A percentile compares a stretch with the other conserved stretches of the same genome.
phyloP scores from a whole-genome alignment of 2,329 filamentous ascomycete genomes.

The Elsinoe perseae region DNA sequence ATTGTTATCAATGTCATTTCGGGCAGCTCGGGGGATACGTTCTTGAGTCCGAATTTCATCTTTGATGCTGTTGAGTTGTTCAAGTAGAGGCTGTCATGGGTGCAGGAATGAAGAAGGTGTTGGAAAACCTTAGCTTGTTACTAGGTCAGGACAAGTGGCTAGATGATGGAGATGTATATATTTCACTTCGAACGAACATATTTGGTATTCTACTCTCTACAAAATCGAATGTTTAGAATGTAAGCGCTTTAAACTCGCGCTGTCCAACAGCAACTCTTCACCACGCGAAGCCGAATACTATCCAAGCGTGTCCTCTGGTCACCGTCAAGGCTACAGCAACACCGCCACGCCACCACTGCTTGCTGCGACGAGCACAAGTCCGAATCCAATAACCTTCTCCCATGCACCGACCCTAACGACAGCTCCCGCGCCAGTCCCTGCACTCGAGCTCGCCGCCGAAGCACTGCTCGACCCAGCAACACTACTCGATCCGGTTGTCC shows the following conservation, averaged over 20 bases:
- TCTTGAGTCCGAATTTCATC: constrained; percentile 49
- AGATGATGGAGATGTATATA: not conserved
- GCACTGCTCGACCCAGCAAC: not conserved
- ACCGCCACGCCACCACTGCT: not conserved
- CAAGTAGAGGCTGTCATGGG: not conserved
- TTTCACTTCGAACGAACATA: not conserved
- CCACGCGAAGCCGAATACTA: too few relatives aligned
- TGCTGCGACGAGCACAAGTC: not conserved
- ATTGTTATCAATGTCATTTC: constrained; percentile 53
- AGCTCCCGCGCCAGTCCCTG: not conserved
- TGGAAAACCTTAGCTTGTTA: too few relatives aligned
- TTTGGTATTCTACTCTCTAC: not conserved
- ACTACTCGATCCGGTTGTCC: not conserved
- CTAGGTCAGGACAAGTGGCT: too few relatives aligned
- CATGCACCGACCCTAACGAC: not conserved
- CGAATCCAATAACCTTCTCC: not conserved
- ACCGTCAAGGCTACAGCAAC: not conserved
- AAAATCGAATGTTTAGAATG: not conserved
- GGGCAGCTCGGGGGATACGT: constrained; percentile 49
- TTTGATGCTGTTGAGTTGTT: constrained; percentile 20
- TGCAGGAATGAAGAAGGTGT: not conserved
- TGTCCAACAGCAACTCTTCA: too few relatives aligned
- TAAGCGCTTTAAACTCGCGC: too few relatives aligned
- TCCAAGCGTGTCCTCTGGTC: too few relatives aligned
- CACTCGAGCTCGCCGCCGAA: not conserved